A percentile compares a stretch with the other conserved stretches of the same genome.
phyloP scores from a whole-genome alignment of 192 early-diverging fungal species.

The Podila clonocystis region DNA sequence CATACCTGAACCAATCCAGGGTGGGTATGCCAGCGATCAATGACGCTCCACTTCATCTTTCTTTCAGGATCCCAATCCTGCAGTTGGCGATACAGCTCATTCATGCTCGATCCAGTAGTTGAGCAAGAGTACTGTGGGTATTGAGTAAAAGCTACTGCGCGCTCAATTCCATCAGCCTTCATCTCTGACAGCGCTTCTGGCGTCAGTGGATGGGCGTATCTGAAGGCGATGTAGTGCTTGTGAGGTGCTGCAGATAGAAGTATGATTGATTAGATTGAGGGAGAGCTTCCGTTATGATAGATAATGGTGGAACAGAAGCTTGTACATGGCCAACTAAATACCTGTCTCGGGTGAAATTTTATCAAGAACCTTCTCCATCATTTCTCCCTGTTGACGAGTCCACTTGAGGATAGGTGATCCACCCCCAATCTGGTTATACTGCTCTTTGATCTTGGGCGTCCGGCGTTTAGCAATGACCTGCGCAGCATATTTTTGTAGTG shows the following conservation, averaged over 20 bases:
- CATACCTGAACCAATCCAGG: conserved; percentile 79
- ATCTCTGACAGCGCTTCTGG: conserved; percentile 78
- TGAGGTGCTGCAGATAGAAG: conserved; percentile 73
- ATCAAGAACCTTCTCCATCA: conserved; percentile 82
- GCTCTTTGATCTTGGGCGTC: conserved; percentile 85
- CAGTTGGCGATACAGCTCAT: conserved; percentile 81
- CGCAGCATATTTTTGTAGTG: conserved; percentile 77
- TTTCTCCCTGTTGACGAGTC: conserved; percentile 86
- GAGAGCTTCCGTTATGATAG: neutral
- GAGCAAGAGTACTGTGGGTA: conserved; percentile 99
- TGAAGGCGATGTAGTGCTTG: conserved; percentile 91
- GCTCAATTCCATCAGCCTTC: conserved; percentile 81
- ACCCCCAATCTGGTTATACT: conserved; percentile 94
- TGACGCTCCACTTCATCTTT: conserved; percentile 91
- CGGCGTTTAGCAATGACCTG: conserved; percentile 84
- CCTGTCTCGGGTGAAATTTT: conserved; percentile 78
- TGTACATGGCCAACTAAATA: conserved; percentile 6
- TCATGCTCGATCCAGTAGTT: conserved; percentile 92
- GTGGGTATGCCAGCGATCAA: conserved; percentile 95
- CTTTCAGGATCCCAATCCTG: conserved; percentile 68
- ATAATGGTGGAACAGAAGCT: neutral
- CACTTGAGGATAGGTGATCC: conserved; percentile 93
- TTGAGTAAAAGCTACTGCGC: conserved; percentile 91
- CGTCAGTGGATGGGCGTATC: conserved; percentile 88
- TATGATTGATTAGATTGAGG: neutral